Conservation (phyloP, 352 stramenopile genomes). For the Phytophthora sojae region DNA sequence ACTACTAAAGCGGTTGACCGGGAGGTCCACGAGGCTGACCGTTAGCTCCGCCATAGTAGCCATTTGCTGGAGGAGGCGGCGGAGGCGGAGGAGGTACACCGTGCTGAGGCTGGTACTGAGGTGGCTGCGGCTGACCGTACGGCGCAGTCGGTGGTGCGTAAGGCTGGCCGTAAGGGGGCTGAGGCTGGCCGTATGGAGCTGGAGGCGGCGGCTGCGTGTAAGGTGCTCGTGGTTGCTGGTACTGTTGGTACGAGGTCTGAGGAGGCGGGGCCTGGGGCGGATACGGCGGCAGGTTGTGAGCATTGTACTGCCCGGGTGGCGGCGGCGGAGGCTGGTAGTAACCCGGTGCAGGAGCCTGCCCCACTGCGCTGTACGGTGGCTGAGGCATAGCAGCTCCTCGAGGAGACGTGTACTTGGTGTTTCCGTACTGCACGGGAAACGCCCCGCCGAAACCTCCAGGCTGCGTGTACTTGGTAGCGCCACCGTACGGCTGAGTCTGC, state of each 20-base stretch:
- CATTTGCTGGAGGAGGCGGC: constrained; percentile 16
- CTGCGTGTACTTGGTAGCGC: constrained; percentile 63
- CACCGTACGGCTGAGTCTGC: constrained; percentile 54
- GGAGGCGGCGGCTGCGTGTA: constrained; percentile 27
- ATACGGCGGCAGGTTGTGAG: constrained; percentile 39
- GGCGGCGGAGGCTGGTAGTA: constrained; percentile 42
- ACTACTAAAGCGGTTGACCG: constrained; percentile 40
- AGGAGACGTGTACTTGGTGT: constrained; percentile 50
- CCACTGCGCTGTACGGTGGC: constrained; percentile 36
- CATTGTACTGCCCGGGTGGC: constrained; percentile 31
- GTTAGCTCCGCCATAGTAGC: constrained; percentile 30
- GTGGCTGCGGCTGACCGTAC: constrained; percentile 22
- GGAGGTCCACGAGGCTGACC: constrained; percentile 41
- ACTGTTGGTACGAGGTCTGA: constrained; percentile 38
- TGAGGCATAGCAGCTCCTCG: constrained; percentile 27
- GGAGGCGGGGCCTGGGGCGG: constrained; percentile 29
- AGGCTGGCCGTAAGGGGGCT: constrained; percentile 21
- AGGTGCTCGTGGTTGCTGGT: constrained; percentile 16
- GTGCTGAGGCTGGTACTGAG: constrained; percentile 22
- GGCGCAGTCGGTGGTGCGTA: constrained; percentile 4
- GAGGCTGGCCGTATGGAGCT: constrained; percentile 21
- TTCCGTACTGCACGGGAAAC: constrained; percentile 39
- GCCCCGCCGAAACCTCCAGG: constrained; percentile 29
- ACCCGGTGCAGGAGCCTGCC: constrained; percentile 17
- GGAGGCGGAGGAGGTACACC: constrained; percentile 20